A percentile compares a stretch with the other conserved stretches of the same genome.
Evolutionary conservation across 2,329 filamentous ascomycete species (phyloP).

Genomic region (Fusarium nurragi): DNA sequence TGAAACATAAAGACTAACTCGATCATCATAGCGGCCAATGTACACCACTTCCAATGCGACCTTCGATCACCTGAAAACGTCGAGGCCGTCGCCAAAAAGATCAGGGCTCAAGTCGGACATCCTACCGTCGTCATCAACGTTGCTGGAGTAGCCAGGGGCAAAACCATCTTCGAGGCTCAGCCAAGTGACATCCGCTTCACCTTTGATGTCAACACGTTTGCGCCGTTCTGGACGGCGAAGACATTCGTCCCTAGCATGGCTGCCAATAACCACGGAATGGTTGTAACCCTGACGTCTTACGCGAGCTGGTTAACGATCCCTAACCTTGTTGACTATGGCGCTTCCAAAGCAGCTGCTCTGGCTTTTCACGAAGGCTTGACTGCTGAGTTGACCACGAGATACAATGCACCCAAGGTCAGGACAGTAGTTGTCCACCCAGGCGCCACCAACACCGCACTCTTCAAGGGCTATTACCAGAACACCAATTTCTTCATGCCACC

Average conservation of each 20-base stretch:
- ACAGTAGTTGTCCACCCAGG: slow-evolving; percentile 72
- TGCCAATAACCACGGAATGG: slow-evolving; percentile 72
- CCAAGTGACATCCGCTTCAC: slow-evolving; percentile 70
- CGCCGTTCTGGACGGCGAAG: slow-evolving; percentile 72
- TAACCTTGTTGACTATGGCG: slow-evolving; percentile 73
- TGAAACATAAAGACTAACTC: slow-evolving; percentile 19
- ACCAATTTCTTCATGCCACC: slow-evolving; percentile 48
- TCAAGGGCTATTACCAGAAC: slow-evolving; percentile 65
- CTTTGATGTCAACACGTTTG: slow-evolving; percentile 75
- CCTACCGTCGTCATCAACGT: slow-evolving; percentile 80
- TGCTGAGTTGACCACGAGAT: slow-evolving; percentile 66
- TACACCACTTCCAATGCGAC: slow-evolving; percentile 77
- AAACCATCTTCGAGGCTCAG: slow-evolving; percentile 66
- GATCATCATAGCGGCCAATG: slow-evolving; percentile 53
- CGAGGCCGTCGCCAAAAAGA: slow-evolving; percentile 58
- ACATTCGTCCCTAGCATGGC: slow-evolving; percentile 75
- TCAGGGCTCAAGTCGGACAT: slow-evolving; percentile 66
- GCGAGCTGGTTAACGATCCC: slow-evolving; percentile 70
- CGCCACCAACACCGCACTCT: slow-evolving; percentile 50
- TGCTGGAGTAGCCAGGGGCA: slow-evolving; percentile 70
- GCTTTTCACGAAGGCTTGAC: slow-evolving; percentile 74
- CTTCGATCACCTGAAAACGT: slow-evolving; percentile 68
- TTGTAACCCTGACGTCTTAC: slow-evolving; percentile 74
- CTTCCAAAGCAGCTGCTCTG: slow-evolving; percentile 72
- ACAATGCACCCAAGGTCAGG: slow-evolving; percentile 70